Base-by-base conservation (phyloP, 2,329 filamentous ascomycete species). In the Alternaria gansuensis region DNA sequence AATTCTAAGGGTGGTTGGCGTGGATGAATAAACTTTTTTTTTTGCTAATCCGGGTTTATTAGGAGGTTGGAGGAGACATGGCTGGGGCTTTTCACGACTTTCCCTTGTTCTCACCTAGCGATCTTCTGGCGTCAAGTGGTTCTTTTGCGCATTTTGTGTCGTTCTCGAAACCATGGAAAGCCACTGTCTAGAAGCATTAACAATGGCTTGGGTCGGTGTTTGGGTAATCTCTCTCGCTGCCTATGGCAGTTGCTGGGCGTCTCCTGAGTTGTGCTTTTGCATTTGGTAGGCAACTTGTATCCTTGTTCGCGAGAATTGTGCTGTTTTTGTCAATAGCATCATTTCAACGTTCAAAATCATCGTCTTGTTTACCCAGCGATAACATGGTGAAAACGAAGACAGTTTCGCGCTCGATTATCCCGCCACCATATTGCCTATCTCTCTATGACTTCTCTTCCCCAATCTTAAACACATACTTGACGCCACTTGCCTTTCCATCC, bases 391-490 rank as follows among this genome's bases (percentile, higher is more conserved):
- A 17, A 17, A 17, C 17, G 17, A 17, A 17, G 17, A 17, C 17
- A 17, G 17, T 2, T 17, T 17, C 17, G 2, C 17, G 17, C 17
- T 17, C 17, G 17, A 17, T 17, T 17, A 17, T 17, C 17, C 17
- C 17, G 17, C 17, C 17, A n/a, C 26, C 8, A 41, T 14, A 3
- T 1, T 8, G 11, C 0, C 9, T 21, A 17, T 17, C 17, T 39
- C 37, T 5, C 23, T 2, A 39, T 21, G 13, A 40, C 41, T 45
- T 45, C 14, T 40, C 24, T 36, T 86, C 83, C 8, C 65, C 79
- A 72, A 87, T 82, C 61, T 78, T 79, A 67, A 86, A 85, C 0
- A 90, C 83, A 77, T 88, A 90, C 76, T 90, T 90, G 0, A 85
- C 80, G 1, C 82, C 88, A 67, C 84, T 88, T 23, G 84, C 86